Evolutionary conservation across 352 stramenopile species (phyloP).

Genomic region (Pythium rishiriense): DNA sequence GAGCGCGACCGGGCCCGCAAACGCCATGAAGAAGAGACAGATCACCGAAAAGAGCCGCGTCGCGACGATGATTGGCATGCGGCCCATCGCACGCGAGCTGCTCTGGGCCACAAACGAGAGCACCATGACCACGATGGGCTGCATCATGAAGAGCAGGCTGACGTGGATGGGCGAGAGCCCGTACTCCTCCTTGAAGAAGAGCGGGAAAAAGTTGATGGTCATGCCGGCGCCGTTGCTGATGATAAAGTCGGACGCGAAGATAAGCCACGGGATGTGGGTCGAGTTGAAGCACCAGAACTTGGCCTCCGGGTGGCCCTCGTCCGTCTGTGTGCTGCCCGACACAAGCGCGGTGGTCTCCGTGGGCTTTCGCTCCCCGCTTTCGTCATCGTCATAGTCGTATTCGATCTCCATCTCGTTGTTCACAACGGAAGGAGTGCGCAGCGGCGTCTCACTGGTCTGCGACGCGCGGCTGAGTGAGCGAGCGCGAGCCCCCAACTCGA

Average conservation of each 20-base stretch:
- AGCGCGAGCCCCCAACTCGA: not conserved
- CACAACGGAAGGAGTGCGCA: constrained; percentile 62
- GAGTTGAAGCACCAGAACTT: constrained; percentile 61
- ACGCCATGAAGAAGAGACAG: constrained; percentile 71
- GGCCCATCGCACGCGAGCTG: constrained; percentile 51
- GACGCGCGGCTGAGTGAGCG: constrained; percentile 18
- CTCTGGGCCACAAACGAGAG: constrained; percentile 42
- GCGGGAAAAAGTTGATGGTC: constrained; percentile 87
- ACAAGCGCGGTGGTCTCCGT: constrained; percentile 42
- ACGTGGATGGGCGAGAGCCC: constrained; percentile 76
- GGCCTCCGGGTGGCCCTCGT: constrained; percentile 5
- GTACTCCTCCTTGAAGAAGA: constrained; percentile 87
- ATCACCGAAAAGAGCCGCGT: constrained; percentile 57
- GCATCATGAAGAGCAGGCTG: constrained; percentile 62
- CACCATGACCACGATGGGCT: constrained; percentile 69
- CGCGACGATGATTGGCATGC: constrained; percentile 73
- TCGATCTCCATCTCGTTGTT: constrained; percentile 65
- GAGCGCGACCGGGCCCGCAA: constrained; percentile 51
- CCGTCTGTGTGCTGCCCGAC: not conserved
- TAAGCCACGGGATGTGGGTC: constrained; percentile 60
- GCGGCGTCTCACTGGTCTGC: constrained; percentile 30
- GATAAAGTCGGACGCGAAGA: constrained; percentile 83
- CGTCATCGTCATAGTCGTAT: constrained; percentile 69
- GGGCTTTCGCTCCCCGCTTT: not conserved
- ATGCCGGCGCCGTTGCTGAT: constrained; percentile 86